Evolutionary conservation across 768 basidiomycete species (phyloP), one percentile per base, ranked within the genome.

Genomic region (Trametes maxima): DNA sequence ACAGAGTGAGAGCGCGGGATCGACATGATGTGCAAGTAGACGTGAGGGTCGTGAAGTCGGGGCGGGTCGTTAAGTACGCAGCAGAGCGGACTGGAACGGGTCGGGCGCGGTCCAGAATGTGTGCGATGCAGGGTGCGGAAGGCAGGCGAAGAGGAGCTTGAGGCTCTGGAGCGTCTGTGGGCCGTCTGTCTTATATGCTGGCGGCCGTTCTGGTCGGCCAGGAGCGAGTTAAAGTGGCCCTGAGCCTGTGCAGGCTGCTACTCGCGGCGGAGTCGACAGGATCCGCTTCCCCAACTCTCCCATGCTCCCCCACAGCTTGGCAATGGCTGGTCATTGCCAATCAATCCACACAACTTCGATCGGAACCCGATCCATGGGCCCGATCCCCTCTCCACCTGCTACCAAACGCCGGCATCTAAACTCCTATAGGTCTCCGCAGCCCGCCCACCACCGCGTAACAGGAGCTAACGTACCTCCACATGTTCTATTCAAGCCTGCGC

Each of bases 1-100:
- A 70, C 66, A 24, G 73, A 75, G 21, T 70, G 70, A 39, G 73
- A 76, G 51, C 73, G 74, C 28, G 68, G 65, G 17, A 74, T 56
- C 19, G 72, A 61, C 72, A 74, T 75, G 59, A 46, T 35, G 48
- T 22, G 19, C 3, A 21, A 7, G 11, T 2, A 39, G 33, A 24
- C 51, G 51, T 52, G 58, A 28, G 42, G 36, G 44, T 47, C 53
- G 59, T 48, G 59, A 47, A 37, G 52, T 12, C 35, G 21, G 51
- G 51, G 22, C 35, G 17, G n/a, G 51, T 54, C 53, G 51, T 55
- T 54, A 60, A 47, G 52, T 53, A 46, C 10, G 28, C 6, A 4
- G 59, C 21, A 19, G 36, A 24, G n/a, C 22, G 44, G 53, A 48
- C 53, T 54, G 51, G 59, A 54, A 49, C 47, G 8, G 51, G 59